Conservation (phyloP, 2,329 filamentous ascomycete genomes). For the Fusarium albosuccineum region DNA sequence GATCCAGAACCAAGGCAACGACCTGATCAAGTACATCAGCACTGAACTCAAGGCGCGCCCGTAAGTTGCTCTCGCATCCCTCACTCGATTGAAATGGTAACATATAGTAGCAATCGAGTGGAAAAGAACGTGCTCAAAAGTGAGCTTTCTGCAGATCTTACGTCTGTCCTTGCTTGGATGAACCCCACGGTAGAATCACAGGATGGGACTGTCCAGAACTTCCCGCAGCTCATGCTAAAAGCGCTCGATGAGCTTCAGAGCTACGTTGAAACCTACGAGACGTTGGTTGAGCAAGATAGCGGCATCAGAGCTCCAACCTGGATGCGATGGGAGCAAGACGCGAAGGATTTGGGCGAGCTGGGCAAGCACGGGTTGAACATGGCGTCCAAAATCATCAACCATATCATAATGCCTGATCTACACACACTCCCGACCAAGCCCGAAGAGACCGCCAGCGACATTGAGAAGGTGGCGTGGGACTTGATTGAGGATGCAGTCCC, state of each 20-base stretch:
- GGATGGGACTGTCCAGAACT: neutral
- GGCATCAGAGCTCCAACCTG: constrained; percentile 44
- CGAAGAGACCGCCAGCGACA: constrained; percentile 38
- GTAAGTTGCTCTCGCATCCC: constrained; percentile 20
- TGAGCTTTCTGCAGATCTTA: constrained; percentile 25
- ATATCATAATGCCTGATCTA: constrained; percentile 45
- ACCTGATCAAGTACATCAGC: constrained; percentile 41
- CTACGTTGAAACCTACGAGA: constrained; percentile 42
- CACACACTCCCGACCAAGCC: constrained; percentile 13
- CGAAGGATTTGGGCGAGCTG: constrained; percentile 46
- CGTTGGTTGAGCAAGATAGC: constrained; percentile 27
- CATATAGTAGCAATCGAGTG: constrained; percentile 13
- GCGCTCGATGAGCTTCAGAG: constrained; percentile 38
- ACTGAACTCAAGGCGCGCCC: constrained; percentile 17
- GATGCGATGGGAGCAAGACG: constrained; percentile 53
- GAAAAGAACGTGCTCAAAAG: constrained; percentile 3
- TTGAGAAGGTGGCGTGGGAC: constrained; percentile 52
- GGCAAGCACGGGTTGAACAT: constrained; percentile 44
- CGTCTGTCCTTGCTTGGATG: constrained; percentile 38
- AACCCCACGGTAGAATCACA: neutral
- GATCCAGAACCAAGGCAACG: constrained; percentile 41
- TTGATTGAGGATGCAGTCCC: constrained; percentile 47
- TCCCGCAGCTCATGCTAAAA: constrained; percentile 23
- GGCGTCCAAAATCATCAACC: constrained; percentile 43
- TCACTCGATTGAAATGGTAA: neutral